Evolutionary conservation across 106 monocot species (phyloP).

Genomic region (Dendrobium catenatum): DNA sequence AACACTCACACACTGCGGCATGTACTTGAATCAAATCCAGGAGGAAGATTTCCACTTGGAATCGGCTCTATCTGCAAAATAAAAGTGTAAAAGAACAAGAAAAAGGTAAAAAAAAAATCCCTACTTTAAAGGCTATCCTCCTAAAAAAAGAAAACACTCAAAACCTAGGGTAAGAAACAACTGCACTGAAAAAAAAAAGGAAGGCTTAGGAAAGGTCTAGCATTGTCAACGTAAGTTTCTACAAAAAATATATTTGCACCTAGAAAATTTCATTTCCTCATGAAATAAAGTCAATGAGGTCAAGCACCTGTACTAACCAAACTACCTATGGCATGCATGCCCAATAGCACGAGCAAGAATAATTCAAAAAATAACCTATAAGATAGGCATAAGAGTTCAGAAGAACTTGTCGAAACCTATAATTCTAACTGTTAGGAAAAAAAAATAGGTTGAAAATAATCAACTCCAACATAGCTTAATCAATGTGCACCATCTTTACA

Average conservation of each 20-base stretch:
- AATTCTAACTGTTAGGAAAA: background rate
- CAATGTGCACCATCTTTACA: background rate
- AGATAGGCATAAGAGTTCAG: background rate
- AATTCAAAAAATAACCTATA: background rate
- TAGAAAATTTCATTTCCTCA: background rate
- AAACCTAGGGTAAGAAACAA: background rate
- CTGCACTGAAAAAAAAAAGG: background rate
- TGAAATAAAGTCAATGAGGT: background rate
- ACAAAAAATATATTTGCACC: background rate
- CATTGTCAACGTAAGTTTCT: background rate
- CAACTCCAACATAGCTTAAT: background rate
- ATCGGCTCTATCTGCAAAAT: constrained; percentile 96
- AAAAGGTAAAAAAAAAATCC: constrained; percentile 15
- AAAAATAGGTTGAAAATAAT: background rate
- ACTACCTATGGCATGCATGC: background rate
- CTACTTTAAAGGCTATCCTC: background rate
- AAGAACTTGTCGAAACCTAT: background rate
- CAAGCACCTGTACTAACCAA: background rate
- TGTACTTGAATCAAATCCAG: constrained; percentile 92
- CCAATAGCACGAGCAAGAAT: background rate
- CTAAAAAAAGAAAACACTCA: background rate
- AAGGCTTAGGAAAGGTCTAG: background rate
- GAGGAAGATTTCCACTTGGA: constrained; percentile 94
- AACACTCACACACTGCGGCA: constrained; percentile 99
- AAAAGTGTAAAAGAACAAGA: constrained; percentile 43